Conservation (phyloP, 1,284 basidiomycete species). For the Austroboletus novae-zelandiae region DNA sequence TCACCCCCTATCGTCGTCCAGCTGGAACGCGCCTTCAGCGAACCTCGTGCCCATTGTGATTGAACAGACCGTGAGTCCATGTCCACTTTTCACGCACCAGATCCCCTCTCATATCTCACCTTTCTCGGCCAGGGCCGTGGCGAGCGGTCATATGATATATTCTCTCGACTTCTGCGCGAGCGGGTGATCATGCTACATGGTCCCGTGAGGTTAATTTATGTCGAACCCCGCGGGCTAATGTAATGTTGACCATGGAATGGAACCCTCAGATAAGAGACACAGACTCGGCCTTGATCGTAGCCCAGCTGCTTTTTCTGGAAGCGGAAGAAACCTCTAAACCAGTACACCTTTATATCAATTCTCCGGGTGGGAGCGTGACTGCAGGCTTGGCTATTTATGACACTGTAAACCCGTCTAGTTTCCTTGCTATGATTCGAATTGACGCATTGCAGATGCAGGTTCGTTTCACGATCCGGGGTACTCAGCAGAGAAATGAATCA, state of each 20-base stretch:
- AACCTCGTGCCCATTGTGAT: constrained; percentile 88
- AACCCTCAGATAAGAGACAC: constrained; percentile 73
- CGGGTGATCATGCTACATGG: constrained; percentile 93
- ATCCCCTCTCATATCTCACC: constrained; percentile 11
- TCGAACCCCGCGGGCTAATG: constrained; percentile 11
- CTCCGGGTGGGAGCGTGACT: constrained; percentile 90
- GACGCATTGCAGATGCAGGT: constrained; percentile 69
- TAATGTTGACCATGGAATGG: constrained; percentile 9
- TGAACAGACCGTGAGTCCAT: constrained; percentile 76
- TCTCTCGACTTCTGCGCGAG: constrained; percentile 85
- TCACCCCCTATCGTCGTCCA: constrained; percentile 47
- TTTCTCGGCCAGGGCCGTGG: constrained; percentile 68
- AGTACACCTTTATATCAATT: constrained; percentile 93
- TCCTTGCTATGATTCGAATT: constrained; percentile 15
- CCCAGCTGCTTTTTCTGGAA: constrained; percentile 90
- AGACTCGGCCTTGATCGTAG: constrained; percentile 81
- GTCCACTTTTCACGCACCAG: constrained; percentile 3
- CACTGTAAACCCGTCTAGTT: constrained; percentile 53
- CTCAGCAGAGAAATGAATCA: constrained; percentile 15
- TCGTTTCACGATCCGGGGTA: constrained; percentile 17
- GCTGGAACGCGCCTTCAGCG: constrained; percentile 44
- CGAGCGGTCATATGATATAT: constrained; percentile 93
- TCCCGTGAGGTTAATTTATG: constrained; percentile 54
- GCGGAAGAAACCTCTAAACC: constrained; percentile 90
- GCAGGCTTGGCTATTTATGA: constrained; percentile 95